These are phyloP conservation scores for Lentinula aciculospora DNA, from an alignment of 768 basidiomycete species.

Conservation along the genomic window DNA sequence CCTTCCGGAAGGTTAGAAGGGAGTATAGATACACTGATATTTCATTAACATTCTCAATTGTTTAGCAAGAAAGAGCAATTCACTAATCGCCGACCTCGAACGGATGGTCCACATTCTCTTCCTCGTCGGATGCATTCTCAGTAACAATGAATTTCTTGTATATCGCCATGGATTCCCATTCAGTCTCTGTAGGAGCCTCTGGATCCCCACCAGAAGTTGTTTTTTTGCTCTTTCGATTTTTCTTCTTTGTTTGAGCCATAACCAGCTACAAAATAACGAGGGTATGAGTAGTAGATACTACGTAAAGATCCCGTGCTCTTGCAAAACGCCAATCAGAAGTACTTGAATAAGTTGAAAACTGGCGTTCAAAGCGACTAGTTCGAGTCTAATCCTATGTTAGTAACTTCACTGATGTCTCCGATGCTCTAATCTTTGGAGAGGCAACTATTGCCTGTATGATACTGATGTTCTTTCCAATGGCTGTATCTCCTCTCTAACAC, in stretches of 20 bases:
- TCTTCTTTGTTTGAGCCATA: neutral
- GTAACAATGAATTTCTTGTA: slow-evolving; percentile 1
- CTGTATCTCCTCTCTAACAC: too few relatives aligned
- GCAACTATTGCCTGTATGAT: too few relatives aligned
- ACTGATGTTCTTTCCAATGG: too few relatives aligned
- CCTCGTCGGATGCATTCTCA: neutral
- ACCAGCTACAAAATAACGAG: neutral
- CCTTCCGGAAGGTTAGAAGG: neutral
- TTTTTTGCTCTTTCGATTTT: neutral
- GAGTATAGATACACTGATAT: neutral
- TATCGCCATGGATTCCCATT: neutral
- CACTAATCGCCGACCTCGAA: slow-evolving; percentile 1
- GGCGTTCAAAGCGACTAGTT: too few relatives aligned
- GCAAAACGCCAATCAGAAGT: too few relatives aligned
- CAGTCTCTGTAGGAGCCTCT: neutral
- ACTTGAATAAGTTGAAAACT: too few relatives aligned
- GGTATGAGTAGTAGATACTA: neutral
- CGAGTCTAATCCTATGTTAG: too few relatives aligned
- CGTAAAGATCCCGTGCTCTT: too few relatives aligned
- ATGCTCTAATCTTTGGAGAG: too few relatives aligned
- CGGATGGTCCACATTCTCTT: neutral
- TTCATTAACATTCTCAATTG: neutral
- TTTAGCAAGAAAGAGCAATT: neutral
- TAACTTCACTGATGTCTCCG: too few relatives aligned
- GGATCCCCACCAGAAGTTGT: neutral